Evolutionary conservation across 192 early-diverging fungal genomes (phyloP).

Genomic region (Coemansia sp.): DNA sequence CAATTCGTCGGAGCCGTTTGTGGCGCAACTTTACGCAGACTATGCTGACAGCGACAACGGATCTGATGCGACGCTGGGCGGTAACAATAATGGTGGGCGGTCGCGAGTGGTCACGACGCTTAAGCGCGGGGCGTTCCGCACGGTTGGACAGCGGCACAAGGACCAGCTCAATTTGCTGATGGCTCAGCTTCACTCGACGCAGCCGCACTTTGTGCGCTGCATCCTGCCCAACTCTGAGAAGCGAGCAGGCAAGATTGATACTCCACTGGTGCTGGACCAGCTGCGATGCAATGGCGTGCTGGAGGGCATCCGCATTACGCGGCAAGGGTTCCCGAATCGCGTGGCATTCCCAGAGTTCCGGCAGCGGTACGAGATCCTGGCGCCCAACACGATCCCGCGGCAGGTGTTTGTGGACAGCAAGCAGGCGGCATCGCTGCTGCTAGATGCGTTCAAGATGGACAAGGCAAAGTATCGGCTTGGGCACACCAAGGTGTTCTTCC

Average conservation of each 20-base stretch:
- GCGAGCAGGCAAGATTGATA: conserved; percentile 77
- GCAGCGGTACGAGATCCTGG: conserved; percentile 91
- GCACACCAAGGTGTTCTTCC: conserved; percentile 95
- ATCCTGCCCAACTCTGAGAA: conserved; percentile 96
- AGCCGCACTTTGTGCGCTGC: conserved; percentile 98
- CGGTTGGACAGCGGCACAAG: conserved; percentile 93
- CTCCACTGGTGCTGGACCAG: conserved; percentile 88
- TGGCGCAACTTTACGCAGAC: conserved; percentile 83
- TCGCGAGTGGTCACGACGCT: conserved; percentile 44
- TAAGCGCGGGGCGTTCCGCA: conserved; percentile 90
- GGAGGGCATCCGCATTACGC: conserved; percentile 95
- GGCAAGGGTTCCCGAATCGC: conserved; percentile 94
- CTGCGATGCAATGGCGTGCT: conserved; percentile 96
- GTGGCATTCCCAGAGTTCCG: conserved; percentile 91
- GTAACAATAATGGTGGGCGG: conserved; percentile 8
- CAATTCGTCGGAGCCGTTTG: conserved; percentile 75
- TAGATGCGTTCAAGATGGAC: conserved; percentile 78
- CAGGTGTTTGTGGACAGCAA: conserved; percentile 89
- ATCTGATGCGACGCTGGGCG: conserved; percentile 8
- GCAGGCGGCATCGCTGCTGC: conserved; percentile 76
- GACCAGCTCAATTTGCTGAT: conserved; percentile 88
- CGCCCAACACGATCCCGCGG: conserved; percentile 73
- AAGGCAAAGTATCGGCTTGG: conserved; percentile 84
- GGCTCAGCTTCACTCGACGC: conserved; percentile 86
- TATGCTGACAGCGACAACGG: conserved; percentile 59